phyloP scores from a whole-genome alignment of 495 filamentous ascomycete species.

The Jackrogersella multiformis region DNA sequence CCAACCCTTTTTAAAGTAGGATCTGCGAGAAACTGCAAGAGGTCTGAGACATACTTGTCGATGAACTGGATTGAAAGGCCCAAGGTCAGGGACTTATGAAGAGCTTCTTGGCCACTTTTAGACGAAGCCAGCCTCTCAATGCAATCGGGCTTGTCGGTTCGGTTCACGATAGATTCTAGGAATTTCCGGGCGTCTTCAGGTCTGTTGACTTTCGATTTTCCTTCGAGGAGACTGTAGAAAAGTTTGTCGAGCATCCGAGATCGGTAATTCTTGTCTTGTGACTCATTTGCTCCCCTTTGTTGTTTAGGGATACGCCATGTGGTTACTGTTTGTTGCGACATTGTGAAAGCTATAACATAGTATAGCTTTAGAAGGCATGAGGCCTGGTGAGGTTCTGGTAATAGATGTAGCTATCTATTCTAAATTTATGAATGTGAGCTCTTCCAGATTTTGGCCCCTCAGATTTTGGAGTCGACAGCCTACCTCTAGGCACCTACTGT shows the following conservation, averaged over 20 bases:
- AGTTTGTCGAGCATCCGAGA: slow-evolving; percentile 38
- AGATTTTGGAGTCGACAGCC: background rate
- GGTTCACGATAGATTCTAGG: slow-evolving; percentile 65
- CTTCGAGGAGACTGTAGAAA: slow-evolving; percentile 45
- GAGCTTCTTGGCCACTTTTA: slow-evolving; percentile 54
- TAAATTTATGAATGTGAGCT: background rate
- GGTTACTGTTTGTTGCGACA: slow-evolving; percentile 24
- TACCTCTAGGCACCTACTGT: too few species aligned
- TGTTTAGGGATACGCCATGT: too few species aligned
- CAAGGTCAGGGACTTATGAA: slow-evolving; percentile 60
- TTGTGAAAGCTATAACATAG: slow-evolving; percentile 6
- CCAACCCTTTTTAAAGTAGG: slow-evolving; percentile 62
- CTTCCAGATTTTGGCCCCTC: background rate
- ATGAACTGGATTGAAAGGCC: slow-evolving; percentile 63
- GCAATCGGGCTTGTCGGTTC: slow-evolving; percentile 59
- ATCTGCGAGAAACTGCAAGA: slow-evolving; percentile 52
- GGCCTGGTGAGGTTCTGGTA: background rate
- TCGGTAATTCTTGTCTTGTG: background rate
- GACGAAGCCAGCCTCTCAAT: slow-evolving; percentile 65
- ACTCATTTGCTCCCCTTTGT: background rate
- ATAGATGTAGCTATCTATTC: background rate
- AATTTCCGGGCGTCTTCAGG: slow-evolving; percentile 62
- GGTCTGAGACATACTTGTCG: slow-evolving; percentile 50
- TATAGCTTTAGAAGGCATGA: too few species aligned
- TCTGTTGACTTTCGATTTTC: slow-evolving; percentile 36